Evolutionary conservation across 768 basidiomycete genomes (phyloP).

Genomic region (Mycena epipterygia): DNA sequence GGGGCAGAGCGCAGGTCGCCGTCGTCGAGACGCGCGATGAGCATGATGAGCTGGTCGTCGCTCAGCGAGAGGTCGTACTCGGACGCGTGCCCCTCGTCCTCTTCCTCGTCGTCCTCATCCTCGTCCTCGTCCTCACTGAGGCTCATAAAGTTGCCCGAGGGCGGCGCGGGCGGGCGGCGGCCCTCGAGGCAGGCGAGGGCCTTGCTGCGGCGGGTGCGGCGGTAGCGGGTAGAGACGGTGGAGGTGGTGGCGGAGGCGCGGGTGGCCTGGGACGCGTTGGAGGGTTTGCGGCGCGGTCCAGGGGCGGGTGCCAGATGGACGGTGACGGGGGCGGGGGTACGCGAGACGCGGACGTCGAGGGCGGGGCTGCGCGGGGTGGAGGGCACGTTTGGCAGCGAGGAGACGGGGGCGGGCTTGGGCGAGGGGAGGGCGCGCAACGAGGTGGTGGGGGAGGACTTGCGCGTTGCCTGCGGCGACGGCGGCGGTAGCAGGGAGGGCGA

Average conservation of each 20-base stretch:
- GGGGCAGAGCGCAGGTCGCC: conserved; percentile 26
- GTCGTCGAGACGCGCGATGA: conserved; percentile 30
- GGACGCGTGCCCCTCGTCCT: conserved; percentile 14
- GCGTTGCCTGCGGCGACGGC: conserved; percentile 21
- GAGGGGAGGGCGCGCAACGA: conserved; percentile 31
- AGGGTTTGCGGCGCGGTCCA: conserved; percentile 32
- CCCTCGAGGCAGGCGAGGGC: conserved; percentile 66
- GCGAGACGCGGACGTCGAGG: conserved; percentile 7
- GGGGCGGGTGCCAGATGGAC: conserved; percentile 3
- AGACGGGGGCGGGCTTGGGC: conserved; percentile 25
- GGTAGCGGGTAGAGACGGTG: conserved; percentile 41
- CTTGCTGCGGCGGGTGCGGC: conserved; percentile 54
- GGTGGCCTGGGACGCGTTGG: conserved; percentile 21
- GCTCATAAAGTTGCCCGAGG: conserved; percentile 60
- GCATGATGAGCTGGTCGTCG: conserved; percentile 29
- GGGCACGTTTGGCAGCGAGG: conserved; percentile 24
- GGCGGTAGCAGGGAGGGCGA: conserved; percentile 10
- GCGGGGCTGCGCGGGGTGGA: neutral
- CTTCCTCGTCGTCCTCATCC: conserved; percentile 21
- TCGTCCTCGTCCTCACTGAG: conserved; percentile 64
- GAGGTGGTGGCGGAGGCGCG: conserved; percentile 28
- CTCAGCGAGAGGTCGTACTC: conserved; percentile 27
- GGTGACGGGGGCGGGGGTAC: conserved; percentile 10
- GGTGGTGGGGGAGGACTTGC: conserved; percentile 13
- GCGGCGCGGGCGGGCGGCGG: conserved; percentile 38